These are phyloP conservation scores for Epichloe sylvatica DNA, from an alignment of 2,329 filamentous ascomycete genomes.

Conservation along the genomic window DNA sequence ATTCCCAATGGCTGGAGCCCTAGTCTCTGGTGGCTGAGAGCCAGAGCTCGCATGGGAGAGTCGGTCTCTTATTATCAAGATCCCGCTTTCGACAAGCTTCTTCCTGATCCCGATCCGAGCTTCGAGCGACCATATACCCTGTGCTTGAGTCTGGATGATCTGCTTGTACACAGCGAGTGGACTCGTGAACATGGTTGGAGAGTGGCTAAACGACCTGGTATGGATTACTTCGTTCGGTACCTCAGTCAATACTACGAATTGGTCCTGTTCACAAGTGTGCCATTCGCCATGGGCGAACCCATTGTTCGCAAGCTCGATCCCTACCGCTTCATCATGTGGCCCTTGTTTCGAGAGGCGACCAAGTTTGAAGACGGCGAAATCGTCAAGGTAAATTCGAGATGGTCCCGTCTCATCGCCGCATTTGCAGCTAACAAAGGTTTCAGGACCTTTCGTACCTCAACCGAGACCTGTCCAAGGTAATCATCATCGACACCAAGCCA, in stretches of 20 bases:
- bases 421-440: neutral
- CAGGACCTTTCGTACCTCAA: slow-evolving; percentile 97
- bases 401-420: neutral
- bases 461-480: slow-evolving; percentile 85
- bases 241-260: slow-evolving; percentile 96
- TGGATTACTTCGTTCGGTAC: slow-evolving; percentile 96
- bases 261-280: slow-evolving; percentile 85
- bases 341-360: slow-evolving; percentile 89
- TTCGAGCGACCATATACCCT: slow-evolving; percentile 83
- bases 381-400: slow-evolving; percentile 56
- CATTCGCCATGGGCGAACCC: slow-evolving; percentile 71
- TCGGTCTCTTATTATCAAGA: slow-evolving; percentile 89
- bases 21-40: slow-evolving; percentile 65
- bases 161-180: slow-evolving; percentile 93
- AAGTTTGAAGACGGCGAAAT: slow-evolving; percentile 93
- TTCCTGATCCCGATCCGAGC: slow-evolving; percentile 67
- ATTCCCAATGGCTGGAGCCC: slow-evolving; percentile 69
- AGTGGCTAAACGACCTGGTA: slow-evolving; percentile 82
- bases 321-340: slow-evolving; percentile 90
- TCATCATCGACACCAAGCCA: slow-evolving; percentile 80
- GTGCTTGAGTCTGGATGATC: slow-evolving; percentile 82
- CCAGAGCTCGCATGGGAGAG: slow-evolving; percentile 58
- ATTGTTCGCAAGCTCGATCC: slow-evolving; percentile 89
- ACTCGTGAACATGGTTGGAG: slow-evolving; percentile 87
- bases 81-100: slow-evolving; percentile 82